These are phyloP conservation scores for Penicillium polonicum DNA, from an alignment of 2,329 filamentous ascomycete genomes.

Conservation along the genomic window DNA sequence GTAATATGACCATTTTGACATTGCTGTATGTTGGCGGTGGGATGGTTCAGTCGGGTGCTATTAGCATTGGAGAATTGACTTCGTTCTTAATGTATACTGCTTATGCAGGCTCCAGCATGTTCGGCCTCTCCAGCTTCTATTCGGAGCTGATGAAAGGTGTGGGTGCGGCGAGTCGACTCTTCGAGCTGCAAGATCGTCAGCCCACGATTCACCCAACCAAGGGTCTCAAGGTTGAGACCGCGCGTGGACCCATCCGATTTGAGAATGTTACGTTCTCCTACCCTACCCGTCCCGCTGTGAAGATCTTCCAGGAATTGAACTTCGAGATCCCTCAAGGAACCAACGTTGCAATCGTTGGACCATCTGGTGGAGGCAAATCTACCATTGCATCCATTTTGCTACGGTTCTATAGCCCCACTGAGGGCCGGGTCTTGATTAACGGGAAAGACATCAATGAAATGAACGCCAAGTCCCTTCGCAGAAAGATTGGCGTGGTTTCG, in stretches of 20 bases:
- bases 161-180: constrained; percentile 90
- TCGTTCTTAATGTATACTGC: constrained; percentile 99
- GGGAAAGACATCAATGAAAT: constrained; percentile 78
- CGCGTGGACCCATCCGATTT: constrained; percentile 86
- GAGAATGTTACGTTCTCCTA: constrained; percentile 85
- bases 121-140: constrained; percentile 93
- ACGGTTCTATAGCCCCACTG: constrained; percentile 82
- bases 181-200: constrained; percentile 89
- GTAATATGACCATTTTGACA: constrained; percentile 92
- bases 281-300: constrained; percentile 86
- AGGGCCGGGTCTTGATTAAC: constrained; percentile 76
- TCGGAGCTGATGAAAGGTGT: constrained; percentile 99
- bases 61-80: constrained; percentile 87
- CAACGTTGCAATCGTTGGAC: constrained; percentile 94
- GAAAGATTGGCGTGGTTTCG: constrained; percentile 90
- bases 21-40: constrained; percentile 87
- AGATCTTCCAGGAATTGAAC: constrained; percentile 82
- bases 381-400: constrained; percentile 90
- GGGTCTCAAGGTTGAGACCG: constrained; percentile 74
- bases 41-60: constrained; percentile 81
- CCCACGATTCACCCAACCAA: constrained; percentile 85
- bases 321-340: constrained; percentile 91
- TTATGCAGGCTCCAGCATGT: constrained; percentile 80
- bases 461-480: constrained; percentile 89
- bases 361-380: constrained; percentile 92